Evolutionary conservation across 2,329 filamentous ascomycete species (phyloP), one percentile per base, ranked within the genome.

Genomic region (Cladosporium cucumerinum): DNA sequence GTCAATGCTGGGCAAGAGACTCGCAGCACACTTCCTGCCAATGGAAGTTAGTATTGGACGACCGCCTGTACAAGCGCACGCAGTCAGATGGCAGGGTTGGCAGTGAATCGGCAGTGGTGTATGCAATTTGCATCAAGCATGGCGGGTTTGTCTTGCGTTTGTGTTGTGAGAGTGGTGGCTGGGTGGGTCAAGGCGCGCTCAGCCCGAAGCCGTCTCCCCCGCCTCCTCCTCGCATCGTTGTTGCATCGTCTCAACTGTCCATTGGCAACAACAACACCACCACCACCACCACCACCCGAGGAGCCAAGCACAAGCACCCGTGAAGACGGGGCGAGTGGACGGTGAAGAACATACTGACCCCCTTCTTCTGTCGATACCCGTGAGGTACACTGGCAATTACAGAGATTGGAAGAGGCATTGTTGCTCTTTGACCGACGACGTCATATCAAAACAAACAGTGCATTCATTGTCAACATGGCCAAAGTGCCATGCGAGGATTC

Each of bases 81-180:
- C 51, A 54, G 16, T 11, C 26, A 6, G 36, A 36, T 58, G 55
- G 55, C 55, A 39, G 55, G 36, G 36, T 23, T 16, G 46, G 32
- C 23, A 54, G n/a, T 61, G 58, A 51, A 52, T 61, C 58, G 58
- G 58, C 58, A 61, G 30, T 52, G 58, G 11, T 60, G 57, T 43
- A 60, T 60, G 57, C 57, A 34, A 60, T 46, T 25, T 60, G 25
- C 26, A 30, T 48, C 57, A 34, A 48, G 54, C 30, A n/a, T 23
- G 54, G 30, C 54, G 25, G 18, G 4, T 54, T 39, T 36, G 54
- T 57, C 54, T 57, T 32, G 54, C 32, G 30, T 30, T 21, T 21
- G 30, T 36, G 23, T 36, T 57, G 55, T 26, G 11, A 23, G 11
- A 34, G 32, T 46, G 36, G 14, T 58, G 55, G 55, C 36, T 58